These are phyloP conservation scores for Phytophthora colocasiae DNA, from an alignment of 352 stramenopile species.

Conservation along the genomic window DNA sequence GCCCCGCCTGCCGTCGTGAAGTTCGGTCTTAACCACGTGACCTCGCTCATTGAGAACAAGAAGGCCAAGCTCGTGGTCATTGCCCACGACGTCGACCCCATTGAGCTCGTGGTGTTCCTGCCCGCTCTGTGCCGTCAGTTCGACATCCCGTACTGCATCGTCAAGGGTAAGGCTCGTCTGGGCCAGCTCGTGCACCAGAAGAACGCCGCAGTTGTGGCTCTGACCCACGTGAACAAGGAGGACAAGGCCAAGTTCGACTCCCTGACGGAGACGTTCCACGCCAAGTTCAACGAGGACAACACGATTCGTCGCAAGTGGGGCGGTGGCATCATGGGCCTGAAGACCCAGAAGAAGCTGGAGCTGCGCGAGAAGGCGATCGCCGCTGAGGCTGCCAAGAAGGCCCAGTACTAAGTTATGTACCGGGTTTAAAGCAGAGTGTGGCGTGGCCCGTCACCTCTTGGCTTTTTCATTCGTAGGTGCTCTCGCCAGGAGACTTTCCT, in stretches of 20 bases:
- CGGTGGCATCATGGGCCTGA: conserved; percentile 99
- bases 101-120: conserved; percentile 98
- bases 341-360: conserved; percentile 99
- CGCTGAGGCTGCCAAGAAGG: conserved; percentile 99
- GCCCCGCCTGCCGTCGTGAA: conserved; percentile 95
- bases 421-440: conserved; percentile 11
- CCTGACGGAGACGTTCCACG: conserved; percentile 92
- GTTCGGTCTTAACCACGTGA: conserved; percentile 99
- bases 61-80: conserved; percentile 99
- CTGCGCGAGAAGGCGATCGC: conserved; percentile 98
- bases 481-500: conserved; percentile 31
- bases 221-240: conserved; percentile 98
- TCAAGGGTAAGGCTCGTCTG: conserved; percentile 99
- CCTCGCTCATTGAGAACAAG: conserved; percentile 99
- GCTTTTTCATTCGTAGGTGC: conserved; percentile 34
- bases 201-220: conserved; percentile 94
- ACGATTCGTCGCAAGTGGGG: conserved; percentile 96
- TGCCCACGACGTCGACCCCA: conserved; percentile 98
- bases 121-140: conserved; percentile 99
- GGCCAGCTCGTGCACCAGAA: conserved; percentile 99
- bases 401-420: conserved; percentile 89
- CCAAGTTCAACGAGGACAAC: conserved; percentile 98
- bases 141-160: conserved; percentile 99
- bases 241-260: conserved; percentile 97
- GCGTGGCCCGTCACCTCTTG: conserved; percentile 14